Conservation (phyloP, 805 yeast genomes). For the Kodamaea neixiangensis region DNA sequence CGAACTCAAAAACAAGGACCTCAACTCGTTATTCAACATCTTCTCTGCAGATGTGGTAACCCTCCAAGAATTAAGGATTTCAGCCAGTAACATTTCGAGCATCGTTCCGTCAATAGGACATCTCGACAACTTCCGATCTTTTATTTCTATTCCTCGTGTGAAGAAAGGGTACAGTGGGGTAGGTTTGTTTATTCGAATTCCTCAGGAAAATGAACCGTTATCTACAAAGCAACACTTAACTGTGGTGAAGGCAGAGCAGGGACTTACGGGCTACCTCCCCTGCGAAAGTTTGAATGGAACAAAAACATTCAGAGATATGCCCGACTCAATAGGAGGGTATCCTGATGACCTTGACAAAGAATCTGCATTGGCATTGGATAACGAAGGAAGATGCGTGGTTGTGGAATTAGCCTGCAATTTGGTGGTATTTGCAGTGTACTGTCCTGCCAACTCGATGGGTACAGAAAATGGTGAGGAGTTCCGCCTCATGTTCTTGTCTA, state of each 20-base stretch:
- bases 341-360: constrained; percentile 41
- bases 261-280: constrained; percentile 66
- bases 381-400: constrained; percentile 82
- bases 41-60: constrained; percentile 77
- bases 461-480: constrained; percentile 66
- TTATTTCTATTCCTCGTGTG: constrained; percentile 62
- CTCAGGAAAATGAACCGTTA: constrained; percentile 45
- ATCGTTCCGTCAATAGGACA: constrained; percentile 48
- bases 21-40: constrained; percentile 47
- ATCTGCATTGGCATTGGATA: constrained; percentile 54
- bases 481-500: constrained; percentile 57
- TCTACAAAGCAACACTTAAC: constrained; percentile 38
- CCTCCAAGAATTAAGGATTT: constrained; percentile 80
- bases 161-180: constrained; percentile 93
- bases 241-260: constrained; percentile 83
- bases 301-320: constrained; percentile 15
- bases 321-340: constrained; percentile 68
- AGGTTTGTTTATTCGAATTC: constrained; percentile 70
- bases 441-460: constrained; percentile 86
- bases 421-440: constrained; percentile 69
- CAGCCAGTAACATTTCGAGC: constrained; percentile 22
- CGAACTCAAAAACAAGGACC: constrained; percentile 34
- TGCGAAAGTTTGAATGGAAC: background rate
- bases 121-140: constrained; percentile 60
- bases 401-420: constrained; percentile 67